Evolutionary conservation across 2,329 filamentous ascomycete species (phyloP).

Genomic region (Colletotrichum truncatum): DNA sequence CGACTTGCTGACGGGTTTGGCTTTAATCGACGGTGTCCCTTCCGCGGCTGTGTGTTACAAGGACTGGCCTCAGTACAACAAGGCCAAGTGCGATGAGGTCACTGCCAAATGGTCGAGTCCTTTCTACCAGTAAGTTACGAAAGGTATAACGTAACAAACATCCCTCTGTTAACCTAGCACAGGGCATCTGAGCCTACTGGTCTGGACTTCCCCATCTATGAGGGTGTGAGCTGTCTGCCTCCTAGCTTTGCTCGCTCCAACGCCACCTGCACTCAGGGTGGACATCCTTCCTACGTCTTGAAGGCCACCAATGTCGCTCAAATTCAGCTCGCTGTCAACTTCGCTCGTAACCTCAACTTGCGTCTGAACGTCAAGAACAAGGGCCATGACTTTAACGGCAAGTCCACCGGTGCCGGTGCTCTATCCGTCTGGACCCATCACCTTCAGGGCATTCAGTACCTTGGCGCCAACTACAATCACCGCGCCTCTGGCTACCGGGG

Average conservation of each 20-base stretch:
- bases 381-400: slow-evolving; percentile 18
- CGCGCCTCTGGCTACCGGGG: slow-evolving; percentile 7
- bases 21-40: slow-evolving; percentile 33
- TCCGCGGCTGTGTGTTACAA: slow-evolving; percentile 45
- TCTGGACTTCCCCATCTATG: slow-evolving; percentile 63
- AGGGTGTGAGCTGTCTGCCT: slow-evolving; percentile 46
- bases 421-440: slow-evolving; percentile 8
- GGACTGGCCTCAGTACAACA: slow-evolving; percentile 44
- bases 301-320: slow-evolving; percentile 33
- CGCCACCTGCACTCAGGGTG: slow-evolving; percentile 33
- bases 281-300: slow-evolving; percentile 35
- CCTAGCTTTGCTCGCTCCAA: slow-evolving; percentile 1
- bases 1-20: background rate
- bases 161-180: background rate
- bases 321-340: slow-evolving; percentile 31
- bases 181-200: slow-evolving; percentile 48
- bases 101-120: slow-evolving; percentile 36
- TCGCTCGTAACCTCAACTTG: slow-evolving; percentile 40
- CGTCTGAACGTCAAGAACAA: slow-evolving; percentile 47
- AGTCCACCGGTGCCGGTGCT: slow-evolving; percentile 1
- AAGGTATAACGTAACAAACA: slow-evolving; percentile 53
- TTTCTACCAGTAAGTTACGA: slow-evolving; percentile 52
- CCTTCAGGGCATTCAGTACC: slow-evolving; percentile 1
- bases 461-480: slow-evolving; percentile 37
- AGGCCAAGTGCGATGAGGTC: slow-evolving; percentile 42